Evolutionary conservation across 2,329 filamentous ascomycete species (phyloP).

Genomic region (Podosphaera xanthii): DNA sequence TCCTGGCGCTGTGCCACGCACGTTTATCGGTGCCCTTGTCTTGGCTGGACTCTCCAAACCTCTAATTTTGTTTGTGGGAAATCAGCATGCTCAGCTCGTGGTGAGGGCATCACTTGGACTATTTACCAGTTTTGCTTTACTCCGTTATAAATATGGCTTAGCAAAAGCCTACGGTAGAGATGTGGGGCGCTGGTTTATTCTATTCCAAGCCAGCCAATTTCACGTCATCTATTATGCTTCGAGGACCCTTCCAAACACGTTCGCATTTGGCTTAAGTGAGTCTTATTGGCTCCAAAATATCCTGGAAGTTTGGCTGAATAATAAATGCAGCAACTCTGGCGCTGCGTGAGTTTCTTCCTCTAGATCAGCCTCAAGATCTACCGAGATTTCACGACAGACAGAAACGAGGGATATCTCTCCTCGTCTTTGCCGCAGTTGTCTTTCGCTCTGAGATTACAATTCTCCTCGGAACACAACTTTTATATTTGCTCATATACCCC

Average conservation of each 20-base stretch:
- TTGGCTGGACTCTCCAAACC: slow-evolving; percentile 54
- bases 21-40: slow-evolving; percentile 62
- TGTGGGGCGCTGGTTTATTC: slow-evolving; percentile 55
- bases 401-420: slow-evolving; percentile 43
- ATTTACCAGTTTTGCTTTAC: slow-evolving; percentile 46
- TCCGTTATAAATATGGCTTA: slow-evolving; percentile 41
- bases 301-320: slow-evolving; percentile 2
- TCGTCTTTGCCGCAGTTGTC: slow-evolving; percentile 60
- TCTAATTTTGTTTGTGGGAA: slow-evolving; percentile 31
- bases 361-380: slow-evolving; percentile 16
- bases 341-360: slow-evolving; percentile 21
- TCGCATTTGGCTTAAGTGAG: slow-evolving; percentile 70
- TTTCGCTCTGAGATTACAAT: slow-evolving; percentile 82
- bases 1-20: slow-evolving; percentile 74
- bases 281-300: slow-evolving; percentile 6
- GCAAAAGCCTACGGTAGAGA: slow-evolving; percentile 42
- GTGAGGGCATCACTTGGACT: slow-evolving; percentile 59
- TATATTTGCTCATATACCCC: slow-evolving; percentile 36
- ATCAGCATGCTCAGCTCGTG: slow-evolving; percentile 32
- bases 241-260: slow-evolving; percentile 85
- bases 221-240: slow-evolving; percentile 86
- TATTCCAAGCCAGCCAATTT: slow-evolving; percentile 67
- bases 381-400: slow-evolving; percentile 23
- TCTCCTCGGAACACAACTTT: slow-evolving; percentile 44
- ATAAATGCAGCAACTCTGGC: slow-evolving; percentile 37